phyloP scores from a whole-genome alignment of 169 alveolate species.

The Plasmodium gallinaceum region DNA sequence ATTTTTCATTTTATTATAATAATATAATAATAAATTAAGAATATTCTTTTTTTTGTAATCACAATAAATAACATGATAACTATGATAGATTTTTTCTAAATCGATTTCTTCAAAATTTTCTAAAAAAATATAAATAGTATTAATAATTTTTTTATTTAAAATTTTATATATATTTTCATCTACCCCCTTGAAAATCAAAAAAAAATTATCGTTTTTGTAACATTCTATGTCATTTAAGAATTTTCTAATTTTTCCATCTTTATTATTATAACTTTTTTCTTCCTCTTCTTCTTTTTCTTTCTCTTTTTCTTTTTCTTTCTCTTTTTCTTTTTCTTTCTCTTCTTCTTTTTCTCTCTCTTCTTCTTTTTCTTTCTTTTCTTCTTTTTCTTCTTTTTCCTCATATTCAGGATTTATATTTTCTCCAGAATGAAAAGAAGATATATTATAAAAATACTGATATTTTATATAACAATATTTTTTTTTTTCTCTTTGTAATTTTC shows the following conservation, averaged over 20 bases:
- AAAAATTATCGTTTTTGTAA: slow-evolving; percentile 1
- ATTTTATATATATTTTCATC: slow-evolving; percentile 12
- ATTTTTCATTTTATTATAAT: slow-evolving; percentile 5
- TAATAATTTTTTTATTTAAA: background rate
- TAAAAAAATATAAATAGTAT: slow-evolving; percentile 14
- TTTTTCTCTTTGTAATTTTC: slow-evolving; percentile 12
- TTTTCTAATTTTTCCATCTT: background rate
- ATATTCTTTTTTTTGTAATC: slow-evolving; percentile 29
- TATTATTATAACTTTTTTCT: background rate
- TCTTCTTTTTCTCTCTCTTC: background rate
- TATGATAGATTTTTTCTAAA: background rate
- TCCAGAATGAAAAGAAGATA: background rate
- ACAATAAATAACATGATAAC: slow-evolving; percentile 22
- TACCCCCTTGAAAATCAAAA: slow-evolving; percentile 12
- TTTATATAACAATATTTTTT: slow-evolving; percentile 41
- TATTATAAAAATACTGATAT: background rate
- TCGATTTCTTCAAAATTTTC: background rate
- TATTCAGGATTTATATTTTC: background rate
- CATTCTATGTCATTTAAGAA: background rate
- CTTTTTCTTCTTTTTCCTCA: background rate
- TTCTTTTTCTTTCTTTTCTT: too few species aligned
- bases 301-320: background rate
- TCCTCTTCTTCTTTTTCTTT: background rate
- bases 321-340: background rate
- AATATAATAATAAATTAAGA: slow-evolving; percentile 30